phyloP scores from a whole-genome alignment of 805 yeast species.

The Hagleromyces aurorensis region DNA sequence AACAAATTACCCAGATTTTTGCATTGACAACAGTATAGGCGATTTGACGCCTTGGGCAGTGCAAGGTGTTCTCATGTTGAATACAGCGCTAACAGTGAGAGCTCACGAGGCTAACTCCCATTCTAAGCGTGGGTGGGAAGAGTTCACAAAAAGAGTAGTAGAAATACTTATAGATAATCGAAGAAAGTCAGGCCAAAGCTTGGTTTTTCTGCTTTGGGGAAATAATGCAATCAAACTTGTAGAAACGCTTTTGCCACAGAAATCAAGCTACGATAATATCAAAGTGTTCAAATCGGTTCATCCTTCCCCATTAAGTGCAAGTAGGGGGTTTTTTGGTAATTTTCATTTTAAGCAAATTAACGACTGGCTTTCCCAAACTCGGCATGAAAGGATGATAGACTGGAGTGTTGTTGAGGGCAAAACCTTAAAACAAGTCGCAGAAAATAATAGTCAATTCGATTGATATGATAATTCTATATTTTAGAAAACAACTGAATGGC shows the following conservation, averaged over 20 bases:
- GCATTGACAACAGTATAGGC: constrained; percentile 40
- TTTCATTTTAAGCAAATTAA: constrained; percentile 69
- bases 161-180: constrained; percentile 43
- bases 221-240: constrained; percentile 61
- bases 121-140: constrained; percentile 86
- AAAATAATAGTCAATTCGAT: constrained; percentile 8
- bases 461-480: constrained; percentile 1
- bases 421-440: constrained; percentile 17
- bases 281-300: constrained; percentile 69
- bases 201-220: constrained; percentile 80
- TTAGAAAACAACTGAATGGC: too few species aligned
- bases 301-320: constrained; percentile 92
- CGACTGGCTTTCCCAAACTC: constrained; percentile 52
- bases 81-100: constrained; percentile 82
- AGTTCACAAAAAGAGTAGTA: constrained; percentile 70
- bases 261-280: constrained; percentile 30
- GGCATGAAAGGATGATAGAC: constrained; percentile 43
- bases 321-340: constrained; percentile 70
- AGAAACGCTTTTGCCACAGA: constrained; percentile 28
- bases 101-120: constrained; percentile 94
- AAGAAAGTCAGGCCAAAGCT: constrained; percentile 38
- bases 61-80: constrained; percentile 80
- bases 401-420: constrained; percentile 46
- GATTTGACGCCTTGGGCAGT: constrained; percentile 77
- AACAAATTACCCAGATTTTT: constrained; percentile 67